Conservation (phyloP, 768 basidiomycete species). For the Strobilomyces dryophilus region DNA sequence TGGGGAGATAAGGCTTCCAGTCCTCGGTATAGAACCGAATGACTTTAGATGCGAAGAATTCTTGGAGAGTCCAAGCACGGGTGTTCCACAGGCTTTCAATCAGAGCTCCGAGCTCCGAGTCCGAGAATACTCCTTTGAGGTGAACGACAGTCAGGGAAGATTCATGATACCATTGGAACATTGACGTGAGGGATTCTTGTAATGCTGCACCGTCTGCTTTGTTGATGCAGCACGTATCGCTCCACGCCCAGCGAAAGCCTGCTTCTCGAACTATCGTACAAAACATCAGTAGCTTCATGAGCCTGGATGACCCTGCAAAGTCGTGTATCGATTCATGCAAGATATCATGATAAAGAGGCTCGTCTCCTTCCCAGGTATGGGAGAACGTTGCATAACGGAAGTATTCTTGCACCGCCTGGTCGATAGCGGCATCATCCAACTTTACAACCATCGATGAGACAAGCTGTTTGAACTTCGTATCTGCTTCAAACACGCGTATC, state of each 20-base stretch:
- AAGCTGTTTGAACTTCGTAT: slow-evolving; percentile 11
- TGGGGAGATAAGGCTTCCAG: slow-evolving; percentile 22
- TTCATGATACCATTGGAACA: slow-evolving; percentile 26
- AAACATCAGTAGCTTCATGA: slow-evolving; percentile 15
- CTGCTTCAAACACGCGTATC: slow-evolving; percentile 6
- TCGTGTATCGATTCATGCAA: slow-evolving; percentile 9
- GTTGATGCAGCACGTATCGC: neutral
- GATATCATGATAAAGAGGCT: slow-evolving; percentile 16
- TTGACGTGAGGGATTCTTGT: slow-evolving; percentile 23
- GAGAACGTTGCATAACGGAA: slow-evolving; percentile 22
- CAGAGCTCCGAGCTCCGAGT: slow-evolving; percentile 7
- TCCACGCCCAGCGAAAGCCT: slow-evolving; percentile 7
- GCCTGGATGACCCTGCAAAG: slow-evolving; percentile 3
- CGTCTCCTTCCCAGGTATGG: slow-evolving; percentile 19
- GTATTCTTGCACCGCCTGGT: slow-evolving; percentile 5
- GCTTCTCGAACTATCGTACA: slow-evolving; percentile 11
- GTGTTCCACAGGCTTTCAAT: slow-evolving; percentile 20
- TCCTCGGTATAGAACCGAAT: slow-evolving; percentile 11
- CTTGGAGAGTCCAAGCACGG: slow-evolving; percentile 24
- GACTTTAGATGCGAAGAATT: slow-evolving; percentile 20
- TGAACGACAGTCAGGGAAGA: slow-evolving; percentile 24
- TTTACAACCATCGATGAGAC: slow-evolving; percentile 10
- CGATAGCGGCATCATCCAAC: neutral
- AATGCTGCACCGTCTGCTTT: slow-evolving; percentile 8
- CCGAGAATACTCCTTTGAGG: slow-evolving; percentile 13